Percentiles rank a stretch among this genome's conserved stretches.
These are phyloP conservation scores for Lepidopterella palustris DNA, from an alignment of 495 filamentous ascomycete genomes.

Conservation along the genomic window DNA sequence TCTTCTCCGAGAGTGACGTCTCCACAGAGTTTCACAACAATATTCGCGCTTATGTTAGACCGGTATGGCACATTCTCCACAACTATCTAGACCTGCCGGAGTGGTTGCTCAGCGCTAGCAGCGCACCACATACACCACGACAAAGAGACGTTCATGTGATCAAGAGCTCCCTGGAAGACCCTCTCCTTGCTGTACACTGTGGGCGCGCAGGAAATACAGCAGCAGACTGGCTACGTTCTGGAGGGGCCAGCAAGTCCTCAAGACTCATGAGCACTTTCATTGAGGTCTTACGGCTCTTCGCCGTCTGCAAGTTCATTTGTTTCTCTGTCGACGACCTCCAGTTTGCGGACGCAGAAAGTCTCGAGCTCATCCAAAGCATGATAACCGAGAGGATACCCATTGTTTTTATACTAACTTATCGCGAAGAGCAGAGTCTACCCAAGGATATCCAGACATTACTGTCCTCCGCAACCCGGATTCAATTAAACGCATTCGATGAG, in stretches of 20 bases:
- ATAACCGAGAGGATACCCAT: constrained; percentile 66
- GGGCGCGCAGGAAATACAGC: constrained; percentile 44
- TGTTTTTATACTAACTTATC: constrained; percentile 64
- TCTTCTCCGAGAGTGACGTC: constrained; percentile 84
- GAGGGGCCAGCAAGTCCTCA: constrained; percentile 64
- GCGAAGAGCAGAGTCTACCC: constrained; percentile 44
- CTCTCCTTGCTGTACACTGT: constrained; percentile 21
- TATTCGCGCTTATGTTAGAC: constrained; percentile 63
- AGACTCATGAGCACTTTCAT: constrained; percentile 77
- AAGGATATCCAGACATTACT: constrained; percentile 27
- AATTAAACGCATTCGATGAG: constrained; percentile 61
- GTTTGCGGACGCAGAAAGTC: constrained; percentile 76
- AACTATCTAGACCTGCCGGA: constrained; percentile 73
- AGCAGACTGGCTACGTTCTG: constrained; percentile 63
- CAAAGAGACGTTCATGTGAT: constrained; percentile 25
- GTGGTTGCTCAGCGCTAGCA: constrained; percentile 51
- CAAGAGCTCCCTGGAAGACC: constrained; percentile 9
- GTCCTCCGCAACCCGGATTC: constrained; percentile 49
- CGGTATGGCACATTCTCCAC: constrained; percentile 72
- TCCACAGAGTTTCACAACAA: constrained; percentile 73
- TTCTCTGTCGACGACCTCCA: constrained; percentile 82
- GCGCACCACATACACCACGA: constrained; percentile 21
- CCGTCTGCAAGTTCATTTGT: constrained; percentile 71
- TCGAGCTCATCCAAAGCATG: constrained; percentile 71
- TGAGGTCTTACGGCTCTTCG: constrained; percentile 73